Base-by-base conservation (phyloP, 2,329 filamentous ascomycete genomes). In the Penicillium verrucosum region DNA sequence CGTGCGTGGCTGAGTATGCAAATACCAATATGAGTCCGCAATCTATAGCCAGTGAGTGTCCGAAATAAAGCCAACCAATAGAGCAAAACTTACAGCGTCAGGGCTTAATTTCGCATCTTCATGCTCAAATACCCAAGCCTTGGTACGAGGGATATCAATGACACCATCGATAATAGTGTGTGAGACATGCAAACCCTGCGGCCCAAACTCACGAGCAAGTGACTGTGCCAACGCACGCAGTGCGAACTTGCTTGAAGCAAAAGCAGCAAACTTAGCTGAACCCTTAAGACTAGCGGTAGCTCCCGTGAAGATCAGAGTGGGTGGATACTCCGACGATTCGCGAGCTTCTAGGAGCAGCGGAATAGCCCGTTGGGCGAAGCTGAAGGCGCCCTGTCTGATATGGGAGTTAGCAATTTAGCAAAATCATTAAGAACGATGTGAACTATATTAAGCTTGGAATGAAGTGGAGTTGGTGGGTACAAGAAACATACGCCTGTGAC, bases 161-260 rank as follows among this genome's bases (percentile, higher is more conserved):
- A 90, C 82, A 0, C 90, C 92, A 69, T 96, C 92, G 53, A 95
- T 87, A 58, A 96, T 85, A 5, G 87, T 85, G 75, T 95, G 90
- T 0, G 88, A 84, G 1, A 96, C 88, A 72, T 96, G 92, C 1
- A 96, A 83, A 2, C 92, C 92, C 71, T 89, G 80, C 0, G 92
- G 90, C 0, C 89, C 89, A 72, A 94, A 96, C 71, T 96, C 92
- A 55, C 88, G 83, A 0, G 91, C 89, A 27, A 96, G 79, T 34
- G 84, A 88, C 73, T 93, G 90, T 0, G 83, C 81, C 49, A 95
- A 75, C 0, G 87, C 90, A 32, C 92, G 81, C 64, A 89, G 77
- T 4, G 89, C 90, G 70, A 91, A 95, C 71, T 95, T 96, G 29
- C 88, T 88, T 2, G 86, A 84, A 0, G 90, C 88, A 68, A 96